Evolutionary conservation across 2,329 filamentous ascomycete genomes (phyloP).

Genomic region (Nemania serpens): DNA sequence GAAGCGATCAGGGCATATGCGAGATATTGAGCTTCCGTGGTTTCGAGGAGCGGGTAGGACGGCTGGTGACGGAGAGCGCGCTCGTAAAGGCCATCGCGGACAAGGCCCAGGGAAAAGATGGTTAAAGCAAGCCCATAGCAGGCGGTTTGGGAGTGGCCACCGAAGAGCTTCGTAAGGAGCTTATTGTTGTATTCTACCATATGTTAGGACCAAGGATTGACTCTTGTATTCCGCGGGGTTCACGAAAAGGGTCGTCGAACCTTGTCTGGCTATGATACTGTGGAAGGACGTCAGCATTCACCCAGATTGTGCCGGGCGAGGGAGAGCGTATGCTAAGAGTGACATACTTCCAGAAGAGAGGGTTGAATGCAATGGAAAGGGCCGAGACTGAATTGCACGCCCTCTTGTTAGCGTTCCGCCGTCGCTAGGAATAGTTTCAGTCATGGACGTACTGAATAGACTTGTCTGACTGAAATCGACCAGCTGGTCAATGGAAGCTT

Average conservation of each 20-base stretch:
- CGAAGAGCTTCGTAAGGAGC: slow-evolving; percentile 83
- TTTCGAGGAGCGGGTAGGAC: slow-evolving; percentile 72
- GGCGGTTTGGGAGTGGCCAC: slow-evolving; percentile 74
- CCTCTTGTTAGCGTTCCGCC: slow-evolving; percentile 23
- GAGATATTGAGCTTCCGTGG: slow-evolving; percentile 61
- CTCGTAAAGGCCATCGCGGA: slow-evolving; percentile 89
- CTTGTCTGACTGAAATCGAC: slow-evolving; percentile 71
- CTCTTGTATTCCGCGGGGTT: slow-evolving; percentile 20
- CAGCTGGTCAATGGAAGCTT: slow-evolving; percentile 48
- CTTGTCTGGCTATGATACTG: slow-evolving; percentile 83
- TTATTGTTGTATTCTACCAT: slow-evolving; percentile 85
- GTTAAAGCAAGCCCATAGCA: slow-evolving; percentile 88
- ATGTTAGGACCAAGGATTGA: slow-evolving; percentile 22
- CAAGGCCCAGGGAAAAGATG: slow-evolving; percentile 90
- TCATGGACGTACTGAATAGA: slow-evolving; percentile 63
- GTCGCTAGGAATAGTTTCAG: not conserved
- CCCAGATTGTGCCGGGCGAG: not conserved
- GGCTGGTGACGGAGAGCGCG: slow-evolving; percentile 77
- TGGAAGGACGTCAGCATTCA: slow-evolving; percentile 17
- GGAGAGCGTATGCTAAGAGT: slow-evolving; percentile 1
- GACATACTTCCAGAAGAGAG: slow-evolving; percentile 98
- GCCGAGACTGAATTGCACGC: slow-evolving; percentile 67
- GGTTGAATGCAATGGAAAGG: slow-evolving; percentile 87
- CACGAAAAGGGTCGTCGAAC: slow-evolving; percentile 50
- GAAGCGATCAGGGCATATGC: slow-evolving; percentile 72